Percentiles rank a stretch among this genome's conserved stretches.
phyloP scores from a whole-genome alignment of 768 basidiomycete genomes.

The Leccinum imitatum region DNA sequence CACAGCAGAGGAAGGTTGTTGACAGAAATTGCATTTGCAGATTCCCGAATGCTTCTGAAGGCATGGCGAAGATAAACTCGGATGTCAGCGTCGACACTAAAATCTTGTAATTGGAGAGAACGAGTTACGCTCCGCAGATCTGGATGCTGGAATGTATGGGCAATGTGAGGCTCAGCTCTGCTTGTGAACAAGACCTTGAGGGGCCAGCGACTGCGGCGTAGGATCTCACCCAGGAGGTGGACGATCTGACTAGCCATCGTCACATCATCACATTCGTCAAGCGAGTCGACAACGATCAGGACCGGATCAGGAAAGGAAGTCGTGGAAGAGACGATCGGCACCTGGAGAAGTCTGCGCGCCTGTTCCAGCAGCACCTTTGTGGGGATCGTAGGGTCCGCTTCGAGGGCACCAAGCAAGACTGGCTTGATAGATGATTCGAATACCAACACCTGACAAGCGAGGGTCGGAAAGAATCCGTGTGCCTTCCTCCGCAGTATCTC shows the following conservation, averaged over 20 bases:
- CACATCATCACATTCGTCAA: constrained; percentile 26
- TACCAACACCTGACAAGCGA: constrained; percentile 32
- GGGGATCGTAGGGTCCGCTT: constrained; percentile 21
- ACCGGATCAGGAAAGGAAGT: constrained; percentile 13
- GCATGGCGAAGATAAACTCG: constrained; percentile 22
- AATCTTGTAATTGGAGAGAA: constrained; percentile 18
- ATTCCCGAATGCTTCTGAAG: constrained; percentile 16
- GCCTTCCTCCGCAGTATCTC: constrained; percentile 23
- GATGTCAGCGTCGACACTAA: constrained; percentile 26
- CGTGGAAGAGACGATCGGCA: constrained; percentile 16
- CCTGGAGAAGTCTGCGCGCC: constrained; percentile 22
- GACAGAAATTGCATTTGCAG: neutral
- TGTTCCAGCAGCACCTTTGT: constrained; percentile 26
- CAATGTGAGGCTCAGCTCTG: constrained; percentile 19
- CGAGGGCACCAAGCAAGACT: constrained; percentile 19
- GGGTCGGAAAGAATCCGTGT: constrained; percentile 28
- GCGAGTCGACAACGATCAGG: constrained; percentile 24
- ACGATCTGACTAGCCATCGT: constrained; percentile 25
- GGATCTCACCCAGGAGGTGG: constrained; percentile 19
- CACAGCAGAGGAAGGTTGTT: constrained; percentile 8
- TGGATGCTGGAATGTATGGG: constrained; percentile 17
- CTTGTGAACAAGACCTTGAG: constrained; percentile 29
- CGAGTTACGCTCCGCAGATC: constrained; percentile 10
- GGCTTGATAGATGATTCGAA: constrained; percentile 16
- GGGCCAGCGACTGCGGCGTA: constrained; percentile 19